A percentile compares a stretch with the other conserved stretches of the same genome.
Conservation (phyloP, 495 filamentous ascomycete genomes). For the Daldinia loculata region DNA sequence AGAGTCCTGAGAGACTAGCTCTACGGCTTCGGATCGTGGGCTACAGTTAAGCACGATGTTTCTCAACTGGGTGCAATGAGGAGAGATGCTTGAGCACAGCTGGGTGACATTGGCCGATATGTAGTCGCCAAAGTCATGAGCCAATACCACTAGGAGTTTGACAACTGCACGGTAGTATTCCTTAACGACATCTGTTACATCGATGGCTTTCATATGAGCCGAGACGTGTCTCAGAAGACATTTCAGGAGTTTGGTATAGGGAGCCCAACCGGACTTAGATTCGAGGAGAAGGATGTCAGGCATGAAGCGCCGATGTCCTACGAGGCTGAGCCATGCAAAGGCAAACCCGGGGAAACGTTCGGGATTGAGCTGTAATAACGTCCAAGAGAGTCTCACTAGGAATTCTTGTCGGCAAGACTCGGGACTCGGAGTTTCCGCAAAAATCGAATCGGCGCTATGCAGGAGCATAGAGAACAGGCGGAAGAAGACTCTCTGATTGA, state of each 20-base stretch:
- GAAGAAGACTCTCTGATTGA: conserved; percentile 91
- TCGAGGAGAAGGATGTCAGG: conserved; percentile 77
- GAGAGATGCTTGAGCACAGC: conserved; percentile 85
- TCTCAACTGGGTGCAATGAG: conserved; percentile 85
- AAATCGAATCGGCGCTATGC: conserved; percentile 61
- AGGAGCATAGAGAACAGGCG: conserved; percentile 87
- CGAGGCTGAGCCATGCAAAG: conserved; percentile 82
- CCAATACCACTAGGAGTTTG: conserved; percentile 82
- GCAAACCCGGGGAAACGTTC: conserved; percentile 79
- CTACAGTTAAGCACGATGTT: conserved; percentile 89
- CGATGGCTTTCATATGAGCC: conserved; percentile 77
- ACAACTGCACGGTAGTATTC: conserved; percentile 85
- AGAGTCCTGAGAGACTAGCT: conserved; percentile 52
- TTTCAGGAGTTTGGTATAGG: conserved; percentile 78
- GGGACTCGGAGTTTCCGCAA: conserved; percentile 51
- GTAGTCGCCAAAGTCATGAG: conserved; percentile 95
- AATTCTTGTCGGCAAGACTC: conserved; percentile 66
- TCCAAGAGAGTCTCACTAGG: conserved; percentile 74
- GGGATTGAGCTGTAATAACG: conserved; percentile 80
- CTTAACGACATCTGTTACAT: conserved; percentile 74
- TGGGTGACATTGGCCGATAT: conserved; percentile 85
- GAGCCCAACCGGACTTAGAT: conserved; percentile 74
- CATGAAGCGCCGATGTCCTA: conserved; percentile 88
- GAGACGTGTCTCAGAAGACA: conserved; percentile 78
- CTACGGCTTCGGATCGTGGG: conserved; percentile 76